phyloP scores from a whole-genome alignment of 139 green algal species.

The Chlorella sp. region DNA sequence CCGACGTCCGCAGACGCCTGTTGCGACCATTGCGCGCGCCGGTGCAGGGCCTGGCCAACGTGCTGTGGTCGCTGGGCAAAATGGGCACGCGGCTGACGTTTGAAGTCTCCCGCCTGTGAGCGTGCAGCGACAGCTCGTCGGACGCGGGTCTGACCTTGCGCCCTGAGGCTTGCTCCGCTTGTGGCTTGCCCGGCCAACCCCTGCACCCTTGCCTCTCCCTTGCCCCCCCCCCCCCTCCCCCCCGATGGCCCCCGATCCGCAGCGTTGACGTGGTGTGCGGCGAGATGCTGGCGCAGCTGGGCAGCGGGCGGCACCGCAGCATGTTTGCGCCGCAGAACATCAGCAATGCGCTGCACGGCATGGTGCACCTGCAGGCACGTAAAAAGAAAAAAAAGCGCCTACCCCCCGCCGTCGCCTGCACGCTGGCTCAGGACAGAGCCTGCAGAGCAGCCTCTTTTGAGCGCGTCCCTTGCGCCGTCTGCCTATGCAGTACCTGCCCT shows the following conservation, averaged over 20 bases:
- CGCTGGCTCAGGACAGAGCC: no score
- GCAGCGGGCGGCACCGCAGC: conserved; percentile 12
- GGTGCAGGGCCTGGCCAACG: conserved; percentile 43
- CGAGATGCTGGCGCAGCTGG: conserved; percentile 20
- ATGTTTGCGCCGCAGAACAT: conserved; percentile 35
- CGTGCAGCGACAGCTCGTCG: no score
- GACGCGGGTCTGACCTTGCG: no score
- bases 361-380: conserved; percentile 52
- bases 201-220: no score
- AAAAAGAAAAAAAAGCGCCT: no score
- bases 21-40: neutral
- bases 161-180: no score
- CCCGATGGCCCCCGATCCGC: no score
- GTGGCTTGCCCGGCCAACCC: no score
- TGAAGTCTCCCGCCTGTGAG: conserved; percentile 15
- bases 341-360: conserved; percentile 45
- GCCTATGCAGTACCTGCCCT: conserved; percentile 15
- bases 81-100: conserved; percentile 22
- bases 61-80: conserved; percentile 45
- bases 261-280: conserved; percentile 15
- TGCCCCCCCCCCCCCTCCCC: no score
- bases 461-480: no score
- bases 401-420: no score
- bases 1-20: neutral
- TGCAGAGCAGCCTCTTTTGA: no score